Base-by-base conservation (phyloP, 768 basidiomycete genomes). In the Serendipita sp. region DNA sequence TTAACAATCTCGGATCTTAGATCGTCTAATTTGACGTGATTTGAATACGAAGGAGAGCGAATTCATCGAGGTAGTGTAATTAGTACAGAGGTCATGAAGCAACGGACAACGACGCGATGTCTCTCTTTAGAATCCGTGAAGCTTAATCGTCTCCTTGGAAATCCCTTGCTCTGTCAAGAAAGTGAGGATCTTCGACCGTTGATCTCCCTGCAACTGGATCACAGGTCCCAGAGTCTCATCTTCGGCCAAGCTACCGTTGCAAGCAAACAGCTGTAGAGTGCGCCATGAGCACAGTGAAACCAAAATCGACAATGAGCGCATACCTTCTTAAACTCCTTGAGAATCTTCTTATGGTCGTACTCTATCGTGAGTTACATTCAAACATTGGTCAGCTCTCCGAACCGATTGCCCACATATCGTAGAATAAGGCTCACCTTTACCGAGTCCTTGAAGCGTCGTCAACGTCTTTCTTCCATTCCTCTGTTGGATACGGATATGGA, bases 321-420 rank as follows among this genome's bases (percentile, higher is more conserved):
- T 56, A 88, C 91, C 87, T 97, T 99, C 83, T 98, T 99, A 81
- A 98, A 96, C 13, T 90, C 93, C 76, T 98, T 98, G 76, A 98
- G 80, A 68, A 99, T 81, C 78, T 98, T 99, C 85, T 96, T 98
- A 69, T 85, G 82, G 75, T 97, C 92, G 76, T 95, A 97, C 77
- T 93, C 92, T 93, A 73, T 3, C 28, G 45, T 63, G 64, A 64
- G 47, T 23, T 47, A 15, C 48, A 51, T 51, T 16, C 48, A 1
- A 18, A 18, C 10, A 11, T 47, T 3, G 34, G n/a, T 51, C 48
- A 41, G 38, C 38, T 41, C 48, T n/a, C 48, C 48, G 30, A 46
- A 46, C 44, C 13, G 13, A 46, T 46, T 18, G 48, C 18, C 32
- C 7, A 64, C 65, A 23, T 32, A 38, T 65, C 63, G 66, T 46